phyloP scores from a whole-genome alignment of 495 filamentous ascomycete genomes.

The Sporormia fimetaria region DNA sequence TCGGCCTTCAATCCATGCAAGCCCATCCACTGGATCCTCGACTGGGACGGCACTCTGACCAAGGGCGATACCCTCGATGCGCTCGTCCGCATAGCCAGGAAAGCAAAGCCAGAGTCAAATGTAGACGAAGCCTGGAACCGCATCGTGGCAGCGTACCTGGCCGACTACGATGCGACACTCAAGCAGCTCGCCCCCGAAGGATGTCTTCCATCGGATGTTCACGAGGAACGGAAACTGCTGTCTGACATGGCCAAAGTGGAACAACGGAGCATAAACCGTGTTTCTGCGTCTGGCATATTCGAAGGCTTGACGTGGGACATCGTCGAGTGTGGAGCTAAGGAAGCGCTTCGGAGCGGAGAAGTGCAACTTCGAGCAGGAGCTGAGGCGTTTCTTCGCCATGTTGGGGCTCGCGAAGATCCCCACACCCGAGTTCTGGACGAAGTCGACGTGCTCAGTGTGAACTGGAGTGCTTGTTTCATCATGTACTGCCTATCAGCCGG shows the following conservation, averaged over 20 bases:
- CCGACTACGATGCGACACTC: constrained; percentile 5
- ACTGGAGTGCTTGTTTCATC: constrained; percentile 30
- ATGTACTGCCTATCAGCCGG: constrained; percentile 4
- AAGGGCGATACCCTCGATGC: constrained; percentile 27
- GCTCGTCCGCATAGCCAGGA: constrained; percentile 21
- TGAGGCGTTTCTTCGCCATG: constrained; percentile 8
- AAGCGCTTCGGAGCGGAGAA: constrained; percentile 4
- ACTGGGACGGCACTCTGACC: constrained; percentile 35
- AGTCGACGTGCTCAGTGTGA: constrained; percentile 29
- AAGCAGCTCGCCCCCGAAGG: background rate
- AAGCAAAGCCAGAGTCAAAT: background rate
- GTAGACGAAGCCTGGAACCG: background rate
- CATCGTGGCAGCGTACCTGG: constrained; percentile 1
- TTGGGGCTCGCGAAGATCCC: constrained; percentile 2
- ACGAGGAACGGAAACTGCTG: constrained; percentile 4
- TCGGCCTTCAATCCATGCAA: background rate
- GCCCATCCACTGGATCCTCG: constrained; percentile 28
- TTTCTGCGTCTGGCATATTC: constrained; percentile 13
- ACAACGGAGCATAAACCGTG: constrained; percentile 8
- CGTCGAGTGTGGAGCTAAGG: background rate
- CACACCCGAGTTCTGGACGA: constrained; percentile 2
- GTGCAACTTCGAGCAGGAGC: constrained; percentile 26
- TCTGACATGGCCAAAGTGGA: constrained; percentile 7
- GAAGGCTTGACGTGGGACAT: background rate
- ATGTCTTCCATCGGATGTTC: background rate